phyloP scores from a whole-genome alignment of 345 rosid species.

The Citrus unshiu region DNA sequence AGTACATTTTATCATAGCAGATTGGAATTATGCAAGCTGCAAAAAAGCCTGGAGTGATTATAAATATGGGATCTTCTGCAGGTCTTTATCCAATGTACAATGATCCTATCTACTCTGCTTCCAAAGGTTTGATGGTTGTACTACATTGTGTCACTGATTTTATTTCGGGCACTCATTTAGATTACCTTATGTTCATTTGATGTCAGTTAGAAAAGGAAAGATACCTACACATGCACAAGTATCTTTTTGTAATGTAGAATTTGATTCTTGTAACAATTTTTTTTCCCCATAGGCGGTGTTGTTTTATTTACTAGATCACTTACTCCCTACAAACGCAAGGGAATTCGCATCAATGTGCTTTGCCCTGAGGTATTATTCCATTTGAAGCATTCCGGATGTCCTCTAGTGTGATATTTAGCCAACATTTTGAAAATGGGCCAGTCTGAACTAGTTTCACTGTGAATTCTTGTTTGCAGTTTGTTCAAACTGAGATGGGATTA shows the following conservation, averaged over 20 bases:
- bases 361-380: slow-evolving; percentile 81
- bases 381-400: slow-evolving; percentile 7
- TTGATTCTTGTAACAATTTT: slow-evolving; percentile 4
- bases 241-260: neutral
- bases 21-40: slow-evolving; percentile 64
- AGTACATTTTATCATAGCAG: slow-evolving; percentile 37
- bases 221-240: neutral
- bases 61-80: slow-evolving; percentile 82
- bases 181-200: neutral
- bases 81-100: slow-evolving; percentile 69
- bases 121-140: slow-evolving; percentile 65
- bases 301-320: slow-evolving; percentile 86
- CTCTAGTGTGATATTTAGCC: neutral
- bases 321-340: slow-evolving; percentile 45
- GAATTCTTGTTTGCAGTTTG: slow-evolving; percentile 61
- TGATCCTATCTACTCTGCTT: slow-evolving; percentile 71
- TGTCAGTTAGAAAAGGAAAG: neutral
- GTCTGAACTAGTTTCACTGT: neutral
- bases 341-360: slow-evolving; percentile 89
- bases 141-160: slow-evolving; percentile 2
- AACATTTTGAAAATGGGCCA: neutral
- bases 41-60: slow-evolving; percentile 82
- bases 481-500: slow-evolving; percentile 59
- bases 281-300: slow-evolving; percentile 59
- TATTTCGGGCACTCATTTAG: neutral